phyloP scores from a whole-genome alignment of 306 rosid genomes.

The Corylus americana region DNA sequence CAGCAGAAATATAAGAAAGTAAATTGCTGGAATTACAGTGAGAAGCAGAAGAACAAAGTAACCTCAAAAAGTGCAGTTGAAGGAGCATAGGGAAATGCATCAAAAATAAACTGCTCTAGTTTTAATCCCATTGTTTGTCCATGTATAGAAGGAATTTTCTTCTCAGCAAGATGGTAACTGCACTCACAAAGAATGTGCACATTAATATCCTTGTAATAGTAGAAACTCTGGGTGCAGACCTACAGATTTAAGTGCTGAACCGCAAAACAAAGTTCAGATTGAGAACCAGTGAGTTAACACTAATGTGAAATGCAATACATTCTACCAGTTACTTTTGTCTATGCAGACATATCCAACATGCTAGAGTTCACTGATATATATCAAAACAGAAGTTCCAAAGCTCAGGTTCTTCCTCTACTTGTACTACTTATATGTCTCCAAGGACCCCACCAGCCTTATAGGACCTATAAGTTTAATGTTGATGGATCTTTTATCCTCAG shows the following conservation, averaged over 20 bases:
- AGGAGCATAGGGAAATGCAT: constrained; percentile 96
- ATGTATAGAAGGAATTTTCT: constrained; percentile 87
- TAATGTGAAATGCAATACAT: not conserved
- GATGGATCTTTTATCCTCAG: not conserved
- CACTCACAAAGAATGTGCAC: constrained; percentile 27
- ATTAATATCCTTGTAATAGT: constrained; percentile 26
- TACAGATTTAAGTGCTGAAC: not conserved
- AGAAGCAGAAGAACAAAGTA: constrained; percentile 20
- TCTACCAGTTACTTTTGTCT: not conserved
- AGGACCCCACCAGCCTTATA: not conserved
- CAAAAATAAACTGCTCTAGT: constrained; percentile 94
- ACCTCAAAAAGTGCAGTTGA: constrained; percentile 98
- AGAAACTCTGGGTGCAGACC: not conserved
- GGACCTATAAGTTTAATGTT: not conserved
- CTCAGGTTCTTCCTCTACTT: not conserved
- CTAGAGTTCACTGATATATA: not conserved
- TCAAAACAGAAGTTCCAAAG: not conserved
- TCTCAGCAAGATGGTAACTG: constrained; percentile 97
- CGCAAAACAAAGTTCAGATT: not conserved
- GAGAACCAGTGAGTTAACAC: not conserved
- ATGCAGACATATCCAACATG: not conserved
- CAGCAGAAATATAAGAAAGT: constrained; percentile 17
- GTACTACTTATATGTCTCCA: not conserved
- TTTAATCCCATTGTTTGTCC: constrained; percentile 77
- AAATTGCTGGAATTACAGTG: constrained; percentile 10